Conservation (phyloP, 1,284 basidiomycete species). For the Cronartium quercuum region DNA sequence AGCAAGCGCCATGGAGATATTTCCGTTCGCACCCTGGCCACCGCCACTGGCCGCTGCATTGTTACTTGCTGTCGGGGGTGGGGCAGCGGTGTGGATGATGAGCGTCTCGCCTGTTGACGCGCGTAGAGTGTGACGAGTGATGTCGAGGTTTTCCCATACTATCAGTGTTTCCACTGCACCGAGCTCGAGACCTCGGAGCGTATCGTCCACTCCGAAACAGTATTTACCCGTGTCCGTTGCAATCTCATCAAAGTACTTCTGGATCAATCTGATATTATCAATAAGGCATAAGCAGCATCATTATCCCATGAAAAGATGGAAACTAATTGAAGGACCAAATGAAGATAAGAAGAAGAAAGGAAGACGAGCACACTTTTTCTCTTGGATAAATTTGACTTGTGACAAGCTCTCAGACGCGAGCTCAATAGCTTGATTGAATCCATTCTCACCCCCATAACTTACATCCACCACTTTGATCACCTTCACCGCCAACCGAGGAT, state of each 20-base stretch:
- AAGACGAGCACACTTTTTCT: constrained; percentile 61
- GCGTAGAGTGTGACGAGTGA: constrained; percentile 73
- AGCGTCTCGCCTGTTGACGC: constrained; percentile 86
- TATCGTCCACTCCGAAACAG: constrained; percentile 97
- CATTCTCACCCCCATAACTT: constrained; percentile 97
- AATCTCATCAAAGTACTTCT: constrained; percentile 99
- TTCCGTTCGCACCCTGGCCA: constrained; percentile 25
- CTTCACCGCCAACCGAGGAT: constrained; percentile 76
- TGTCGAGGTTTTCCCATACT: constrained; percentile 95
- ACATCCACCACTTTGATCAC: constrained; percentile 98
- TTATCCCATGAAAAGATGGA: not conserved
- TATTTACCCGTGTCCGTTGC: constrained; percentile 95
- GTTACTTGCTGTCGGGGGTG: constrained; percentile 51
- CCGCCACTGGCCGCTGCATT: constrained; percentile 53
- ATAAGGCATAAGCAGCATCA: not conserved
- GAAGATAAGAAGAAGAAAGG: not conserved
- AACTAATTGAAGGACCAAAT: not conserved
- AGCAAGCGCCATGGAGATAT: constrained; percentile 43
- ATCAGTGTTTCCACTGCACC: constrained; percentile 95
- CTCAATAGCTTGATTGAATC: constrained; percentile 98
- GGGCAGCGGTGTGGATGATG: constrained; percentile 59
- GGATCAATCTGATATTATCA: constrained; percentile 59
- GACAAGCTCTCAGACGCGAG: constrained; percentile 88
- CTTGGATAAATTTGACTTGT: constrained; percentile 99
- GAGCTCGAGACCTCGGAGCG: constrained; percentile 90